These are phyloP conservation scores for Laguncularia racemosa DNA, from an alignment of 345 rosid genomes.

Conservation along the genomic window DNA sequence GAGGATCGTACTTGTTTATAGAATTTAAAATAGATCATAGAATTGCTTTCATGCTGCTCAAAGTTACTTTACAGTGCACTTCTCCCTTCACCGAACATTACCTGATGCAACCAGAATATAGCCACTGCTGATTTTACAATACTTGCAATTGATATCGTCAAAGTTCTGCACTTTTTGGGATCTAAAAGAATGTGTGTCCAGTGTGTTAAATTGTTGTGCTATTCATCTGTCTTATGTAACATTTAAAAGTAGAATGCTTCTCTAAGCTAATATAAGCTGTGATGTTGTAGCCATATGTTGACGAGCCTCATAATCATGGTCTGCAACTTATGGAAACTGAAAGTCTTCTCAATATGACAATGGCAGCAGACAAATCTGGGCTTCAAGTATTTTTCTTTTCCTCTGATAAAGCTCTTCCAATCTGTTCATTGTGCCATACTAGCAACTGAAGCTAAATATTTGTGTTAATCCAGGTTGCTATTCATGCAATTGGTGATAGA, in stretches of 20 bases:
- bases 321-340: conserved; percentile 50
- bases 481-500: conserved; percentile 93
- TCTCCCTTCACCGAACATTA: background rate
- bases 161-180: too few species aligned
- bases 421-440: background rate
- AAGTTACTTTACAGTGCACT: background rate
- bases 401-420: background rate
- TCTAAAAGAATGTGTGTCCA: too few species aligned
- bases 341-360: conserved; percentile 56
- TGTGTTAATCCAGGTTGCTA: conserved; percentile 50
- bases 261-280: background rate
- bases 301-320: conserved; percentile 67
- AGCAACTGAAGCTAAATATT: background rate
- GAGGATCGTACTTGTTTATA: background rate
- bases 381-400: conserved; percentile 52
- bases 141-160: too few species aligned
- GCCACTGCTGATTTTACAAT: too few species aligned
- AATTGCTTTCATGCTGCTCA: conserved; percentile 1
- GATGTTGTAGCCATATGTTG: conserved; percentile 53
- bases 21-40: too few species aligned
- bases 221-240: too few species aligned
- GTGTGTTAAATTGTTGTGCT: too few species aligned
- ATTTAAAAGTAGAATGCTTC: background rate
- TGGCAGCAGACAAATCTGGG: conserved; percentile 63
- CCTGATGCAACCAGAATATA: too few species aligned